These are phyloP conservation scores for Neopestalotiopsis sp. DNA, from an alignment of 2,329 filamentous ascomycete species.

Conservation along the genomic window DNA sequence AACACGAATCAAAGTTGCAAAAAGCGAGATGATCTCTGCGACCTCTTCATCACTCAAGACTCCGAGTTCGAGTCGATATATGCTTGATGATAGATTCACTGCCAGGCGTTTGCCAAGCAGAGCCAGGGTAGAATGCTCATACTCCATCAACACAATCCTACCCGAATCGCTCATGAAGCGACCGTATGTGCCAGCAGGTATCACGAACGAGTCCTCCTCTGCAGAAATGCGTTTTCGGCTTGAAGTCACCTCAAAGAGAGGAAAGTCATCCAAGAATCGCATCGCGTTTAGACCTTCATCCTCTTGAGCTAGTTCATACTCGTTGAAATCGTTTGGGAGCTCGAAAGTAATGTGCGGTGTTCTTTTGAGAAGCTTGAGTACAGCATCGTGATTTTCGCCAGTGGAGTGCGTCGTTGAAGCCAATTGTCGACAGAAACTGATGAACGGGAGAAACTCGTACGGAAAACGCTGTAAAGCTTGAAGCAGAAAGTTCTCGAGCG, in stretches of 20 bases:
- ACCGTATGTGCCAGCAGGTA: conserved; percentile 70
- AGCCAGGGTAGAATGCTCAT: conserved; percentile 78
- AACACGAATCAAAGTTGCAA: conserved; percentile 72
- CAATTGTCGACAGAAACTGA: conserved; percentile 73
- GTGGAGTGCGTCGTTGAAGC: conserved; percentile 50
- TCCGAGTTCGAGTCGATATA: conserved; percentile 58
- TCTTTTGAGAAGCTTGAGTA: conserved; percentile 69
- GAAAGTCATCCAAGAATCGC: conserved; percentile 66
- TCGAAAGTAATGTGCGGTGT: conserved; percentile 79
- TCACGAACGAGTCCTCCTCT: conserved; percentile 60
- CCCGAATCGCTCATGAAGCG: conserved; percentile 79
- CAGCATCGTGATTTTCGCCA: conserved; percentile 45
- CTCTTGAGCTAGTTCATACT: conserved; percentile 80
- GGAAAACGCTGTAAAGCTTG: conserved; percentile 81
- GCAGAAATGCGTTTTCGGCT: conserved; percentile 49
- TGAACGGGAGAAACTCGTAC: conserved; percentile 81
- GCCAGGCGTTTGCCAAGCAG: conserved; percentile 80
- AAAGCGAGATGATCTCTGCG: conserved; percentile 74
- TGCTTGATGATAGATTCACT: conserved; percentile 65
- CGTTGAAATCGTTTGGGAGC: conserved; percentile 73
- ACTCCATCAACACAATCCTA: conserved; percentile 77
- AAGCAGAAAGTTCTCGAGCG: conserved; percentile 67
- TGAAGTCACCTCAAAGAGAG: conserved; percentile 62
- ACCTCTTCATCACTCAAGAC: conserved; percentile 65
- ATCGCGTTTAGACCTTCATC: conserved; percentile 86